Percentiles rank a stretch among this genome's conserved stretches.
phyloP scores from a whole-genome alignment of 2,329 filamentous ascomycete genomes.

The Aspergillus tamarii region DNA sequence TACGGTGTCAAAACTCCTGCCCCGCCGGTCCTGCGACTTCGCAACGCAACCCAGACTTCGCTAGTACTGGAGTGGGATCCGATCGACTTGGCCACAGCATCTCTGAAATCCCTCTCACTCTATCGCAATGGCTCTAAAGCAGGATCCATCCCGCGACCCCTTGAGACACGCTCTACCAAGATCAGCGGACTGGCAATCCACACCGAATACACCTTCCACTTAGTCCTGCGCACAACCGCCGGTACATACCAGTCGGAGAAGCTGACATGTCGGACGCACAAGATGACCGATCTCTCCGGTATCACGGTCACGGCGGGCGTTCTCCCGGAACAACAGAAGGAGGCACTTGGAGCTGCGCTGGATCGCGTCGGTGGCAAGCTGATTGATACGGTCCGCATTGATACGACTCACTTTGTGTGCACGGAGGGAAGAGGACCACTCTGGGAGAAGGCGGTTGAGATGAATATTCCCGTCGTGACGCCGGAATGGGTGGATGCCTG shows the following conservation, averaged over 20 bases:
- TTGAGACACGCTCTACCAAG: conserved; percentile 91
- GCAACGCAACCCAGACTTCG: conserved; percentile 98
- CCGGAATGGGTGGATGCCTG: conserved; percentile 99
- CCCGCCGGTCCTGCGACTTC: conserved; percentile 80
- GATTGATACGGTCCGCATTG: conserved; percentile 86
- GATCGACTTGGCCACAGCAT: conserved; percentile 87
- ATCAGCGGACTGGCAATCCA: conserved; percentile 95
- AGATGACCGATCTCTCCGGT: conserved; percentile 96
- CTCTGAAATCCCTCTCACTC: conserved; percentile 83
- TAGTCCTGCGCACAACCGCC: conserved; percentile 86
- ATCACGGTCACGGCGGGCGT: conserved; percentile 93
- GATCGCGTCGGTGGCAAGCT: conserved; percentile 91
- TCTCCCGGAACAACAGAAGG: conserved; percentile 72
- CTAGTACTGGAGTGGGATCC: conserved; percentile 98
- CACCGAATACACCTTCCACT: conserved; percentile 92
- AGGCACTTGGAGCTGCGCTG: conserved; percentile 74
- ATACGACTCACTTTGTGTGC: conserved; percentile 98
- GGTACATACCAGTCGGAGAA: conserved; percentile 85
- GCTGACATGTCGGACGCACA: conserved; percentile 86
- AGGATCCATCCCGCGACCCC: conserved; percentile 85
- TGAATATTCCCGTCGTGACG: conserved; percentile 95
- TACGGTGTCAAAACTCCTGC: conserved; percentile 81
- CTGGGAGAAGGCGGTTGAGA: conserved; percentile 97
- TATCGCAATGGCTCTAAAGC: conserved; percentile 97
- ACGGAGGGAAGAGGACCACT: conserved; percentile 85